Percentiles rank a stretch among this genome's conserved stretches.
Evolutionary conservation across 2,329 filamentous ascomycete species (phyloP).

Genomic region (Biscogniauxia sp.): DNA sequence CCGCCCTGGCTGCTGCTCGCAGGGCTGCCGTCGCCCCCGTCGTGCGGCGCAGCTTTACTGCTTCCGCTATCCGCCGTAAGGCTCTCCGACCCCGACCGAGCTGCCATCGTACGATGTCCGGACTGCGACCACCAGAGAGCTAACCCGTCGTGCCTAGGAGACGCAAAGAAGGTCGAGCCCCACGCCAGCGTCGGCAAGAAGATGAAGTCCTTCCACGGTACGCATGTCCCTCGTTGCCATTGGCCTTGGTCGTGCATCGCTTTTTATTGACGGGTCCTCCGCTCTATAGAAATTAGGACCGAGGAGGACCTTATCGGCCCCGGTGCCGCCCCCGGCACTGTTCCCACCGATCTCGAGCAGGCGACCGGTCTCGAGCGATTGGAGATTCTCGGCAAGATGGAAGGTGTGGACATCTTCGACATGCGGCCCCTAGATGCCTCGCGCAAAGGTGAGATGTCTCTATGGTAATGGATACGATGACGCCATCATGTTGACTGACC

Average conservation of each 20-base stretch:
- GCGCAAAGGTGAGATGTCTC: constrained; percentile 63
- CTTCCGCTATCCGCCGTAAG: constrained; percentile 61
- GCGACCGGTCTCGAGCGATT: constrained; percentile 96
- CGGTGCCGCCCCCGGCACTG: constrained; percentile 76
- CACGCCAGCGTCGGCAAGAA: constrained; percentile 43
- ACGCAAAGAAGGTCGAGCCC: constrained; percentile 45
- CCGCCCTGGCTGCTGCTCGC: constrained; percentile 59
- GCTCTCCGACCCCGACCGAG: constrained; percentile 12
- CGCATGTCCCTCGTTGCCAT: constrained; percentile 23
- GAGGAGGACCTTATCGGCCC: constrained; percentile 82
- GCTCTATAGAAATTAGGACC: constrained; percentile 70
- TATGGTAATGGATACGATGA: neutral
- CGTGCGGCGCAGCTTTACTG: constrained; percentile 58
- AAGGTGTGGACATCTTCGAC: constrained; percentile 96
- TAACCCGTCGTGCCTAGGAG: constrained; percentile 36
- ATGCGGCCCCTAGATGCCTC: constrained; percentile 94
- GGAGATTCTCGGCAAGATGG: constrained; percentile 99
- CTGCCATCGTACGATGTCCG: constrained; percentile 32
- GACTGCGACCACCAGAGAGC: constrained; percentile 30
- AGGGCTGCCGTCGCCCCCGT: constrained; percentile 54
- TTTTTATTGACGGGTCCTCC: constrained; percentile 21
- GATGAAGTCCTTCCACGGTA: constrained; percentile 46
- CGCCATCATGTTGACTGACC: constrained; percentile 29
- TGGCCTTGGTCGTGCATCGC: constrained; percentile 5
- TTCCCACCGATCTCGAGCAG: constrained; percentile 94